phyloP scores from a whole-genome alignment of 139 green algal species.

The Zygnema circumcarinatum region DNA sequence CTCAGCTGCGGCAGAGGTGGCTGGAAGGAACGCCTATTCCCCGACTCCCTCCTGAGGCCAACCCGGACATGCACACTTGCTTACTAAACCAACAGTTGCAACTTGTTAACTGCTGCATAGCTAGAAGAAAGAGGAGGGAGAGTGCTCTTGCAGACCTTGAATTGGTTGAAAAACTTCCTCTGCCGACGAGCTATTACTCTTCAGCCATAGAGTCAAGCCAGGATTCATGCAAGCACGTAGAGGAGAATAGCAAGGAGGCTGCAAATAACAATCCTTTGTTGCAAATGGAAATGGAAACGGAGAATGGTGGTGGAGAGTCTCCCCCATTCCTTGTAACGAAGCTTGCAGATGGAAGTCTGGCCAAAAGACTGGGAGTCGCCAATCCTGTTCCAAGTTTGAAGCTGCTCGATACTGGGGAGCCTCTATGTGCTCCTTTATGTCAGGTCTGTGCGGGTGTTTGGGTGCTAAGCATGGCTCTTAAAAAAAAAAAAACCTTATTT shows the following conservation, averaged over 20 bases:
- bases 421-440: conserved; percentile 44
- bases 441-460: too few species aligned
- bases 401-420: conserved; percentile 56
- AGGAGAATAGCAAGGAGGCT: neutral
- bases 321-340: neutral
- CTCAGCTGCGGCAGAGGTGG: conserved; percentile 52
- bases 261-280: neutral
- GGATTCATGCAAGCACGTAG: neutral
- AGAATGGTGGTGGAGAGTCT: neutral
- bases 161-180: neutral
- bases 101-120: conserved; percentile 60
- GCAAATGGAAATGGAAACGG: too few species aligned
- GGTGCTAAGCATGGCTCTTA: too few species aligned
- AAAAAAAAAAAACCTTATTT: too few species aligned
- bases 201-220: neutral
- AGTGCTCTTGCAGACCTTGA: conserved; percentile 4
- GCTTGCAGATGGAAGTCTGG: conserved; percentile 18
- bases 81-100: conserved; percentile 61
- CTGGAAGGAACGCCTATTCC: conserved; percentile 30
- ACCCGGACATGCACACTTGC: conserved; percentile 59
- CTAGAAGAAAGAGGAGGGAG: conserved; percentile 7
- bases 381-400: conserved; percentile 27
- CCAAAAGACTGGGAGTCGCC: conserved; percentile 4
- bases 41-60: conserved; percentile 25
- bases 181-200: neutral